These are phyloP conservation scores for Kurtzmaniella quercitrusa DNA, from an alignment of 1,139 yeast genomes.

Conservation along the genomic window DNA sequence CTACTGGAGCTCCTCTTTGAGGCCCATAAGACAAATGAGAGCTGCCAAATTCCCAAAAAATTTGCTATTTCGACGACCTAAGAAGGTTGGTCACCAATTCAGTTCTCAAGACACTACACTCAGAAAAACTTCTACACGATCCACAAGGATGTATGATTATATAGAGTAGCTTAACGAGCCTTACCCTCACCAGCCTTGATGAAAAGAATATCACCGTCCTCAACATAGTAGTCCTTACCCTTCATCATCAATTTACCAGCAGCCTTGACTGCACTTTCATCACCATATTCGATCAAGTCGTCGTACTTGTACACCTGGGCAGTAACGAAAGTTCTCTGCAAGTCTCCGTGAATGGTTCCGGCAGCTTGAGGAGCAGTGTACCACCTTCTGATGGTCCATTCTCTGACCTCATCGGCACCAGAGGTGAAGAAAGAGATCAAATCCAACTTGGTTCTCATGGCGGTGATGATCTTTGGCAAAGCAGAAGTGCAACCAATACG, in stretches of 20 bases:
- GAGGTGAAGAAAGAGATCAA: constrained; percentile 87
- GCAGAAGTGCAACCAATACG: constrained; percentile 80
- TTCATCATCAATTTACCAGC: constrained; percentile 90
- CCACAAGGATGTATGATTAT: not conserved
- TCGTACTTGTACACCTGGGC: constrained; percentile 79
- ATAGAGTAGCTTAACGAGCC: constrained; percentile 36
- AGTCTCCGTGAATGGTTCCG: constrained; percentile 86
- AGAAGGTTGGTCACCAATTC: too few relatives aligned
- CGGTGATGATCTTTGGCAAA: constrained; percentile 79
- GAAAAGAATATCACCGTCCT: constrained; percentile 78
- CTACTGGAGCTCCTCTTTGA: too few relatives aligned
- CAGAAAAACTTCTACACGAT: not conserved
- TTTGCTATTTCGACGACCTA: too few relatives aligned
- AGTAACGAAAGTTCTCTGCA: constrained; percentile 76
- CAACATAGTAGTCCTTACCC: constrained; percentile 95
- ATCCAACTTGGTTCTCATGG: constrained; percentile 81
- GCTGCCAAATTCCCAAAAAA: too few relatives aligned
- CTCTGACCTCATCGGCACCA: constrained; percentile 85
- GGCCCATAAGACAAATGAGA: too few relatives aligned
- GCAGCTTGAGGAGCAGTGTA: constrained; percentile 91
- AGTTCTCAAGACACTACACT: not conserved
- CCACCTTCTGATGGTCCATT: constrained; percentile 83
- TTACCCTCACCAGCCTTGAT: constrained; percentile 98
- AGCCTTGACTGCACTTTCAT: constrained; percentile 82
- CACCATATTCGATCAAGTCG: constrained; percentile 71